A percentile compares a stretch with the other conserved stretches of the same genome.
Evolutionary conservation across 169 alveolate species (phyloP).

Genomic region (Blepharisma undulans): DNA sequence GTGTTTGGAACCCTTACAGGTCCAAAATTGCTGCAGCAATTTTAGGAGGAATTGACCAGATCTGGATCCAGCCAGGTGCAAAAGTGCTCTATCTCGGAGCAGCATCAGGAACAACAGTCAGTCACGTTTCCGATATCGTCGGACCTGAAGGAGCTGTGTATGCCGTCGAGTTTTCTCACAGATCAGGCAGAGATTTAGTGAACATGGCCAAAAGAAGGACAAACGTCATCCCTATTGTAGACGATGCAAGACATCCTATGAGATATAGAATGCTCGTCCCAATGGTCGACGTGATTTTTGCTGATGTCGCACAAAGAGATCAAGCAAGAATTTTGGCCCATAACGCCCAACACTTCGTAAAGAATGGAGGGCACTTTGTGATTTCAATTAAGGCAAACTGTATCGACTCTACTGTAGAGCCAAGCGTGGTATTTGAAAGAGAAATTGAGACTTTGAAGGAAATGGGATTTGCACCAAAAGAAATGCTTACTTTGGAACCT

Average conservation of each 20-base stretch:
- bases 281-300: conserved; percentile 98
- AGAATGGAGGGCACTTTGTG: conserved; percentile 97
- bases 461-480: conserved; percentile 95
- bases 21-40: conserved; percentile 99
- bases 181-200: conserved; percentile 97
- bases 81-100: conserved; percentile 98
- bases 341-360: conserved; percentile 94
- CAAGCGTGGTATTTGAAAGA: conserved; percentile 96
- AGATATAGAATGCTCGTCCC: conserved; percentile 97
- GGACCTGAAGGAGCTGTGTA: conserved; percentile 98
- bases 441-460: conserved; percentile 93
- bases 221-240: conserved; percentile 98
- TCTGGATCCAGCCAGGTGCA: conserved; percentile 96
- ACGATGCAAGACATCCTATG: conserved; percentile 99
- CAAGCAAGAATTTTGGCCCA: conserved; percentile 97
- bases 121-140: conserved; percentile 99
- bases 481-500: conserved; percentile 97
- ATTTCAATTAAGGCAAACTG: conserved; percentile 98
- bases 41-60: conserved; percentile 96
- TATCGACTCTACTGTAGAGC: conserved; percentile 98
- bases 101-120: conserved; percentile 98
- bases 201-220: conserved; percentile 98
- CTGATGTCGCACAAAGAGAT: conserved; percentile 99
- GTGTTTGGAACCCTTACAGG: conserved; percentile 99
- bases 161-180: conserved; percentile 98